These are phyloP conservation scores for Casuarina cunninghamiana DNA, from an alignment of 306 rosid genomes.

Conservation along the genomic window DNA sequence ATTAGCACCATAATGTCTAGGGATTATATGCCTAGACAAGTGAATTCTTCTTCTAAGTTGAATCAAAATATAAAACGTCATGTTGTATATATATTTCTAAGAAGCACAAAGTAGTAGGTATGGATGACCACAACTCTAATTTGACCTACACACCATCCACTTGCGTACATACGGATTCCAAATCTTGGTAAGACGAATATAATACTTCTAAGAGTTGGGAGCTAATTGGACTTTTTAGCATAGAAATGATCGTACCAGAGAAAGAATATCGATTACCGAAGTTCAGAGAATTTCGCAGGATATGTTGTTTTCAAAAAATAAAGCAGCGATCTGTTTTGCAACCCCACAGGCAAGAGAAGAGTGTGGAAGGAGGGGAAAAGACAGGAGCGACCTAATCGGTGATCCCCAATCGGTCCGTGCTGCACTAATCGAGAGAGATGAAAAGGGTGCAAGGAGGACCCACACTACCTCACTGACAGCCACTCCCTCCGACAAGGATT, in stretches of 20 bases:
- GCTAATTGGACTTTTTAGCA: no score
- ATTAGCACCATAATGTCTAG: no score
- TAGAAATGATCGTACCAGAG: no score
- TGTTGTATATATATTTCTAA: background rate
- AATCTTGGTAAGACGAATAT: background rate
- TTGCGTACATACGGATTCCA: background rate
- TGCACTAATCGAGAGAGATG: background rate
- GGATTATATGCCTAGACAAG: no score
- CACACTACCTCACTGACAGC: conserved; percentile 30
- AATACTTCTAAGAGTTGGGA: no score
- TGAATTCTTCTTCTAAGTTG: background rate
- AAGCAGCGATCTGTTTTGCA: no score
- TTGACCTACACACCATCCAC: background rate
- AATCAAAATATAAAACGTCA: background rate
- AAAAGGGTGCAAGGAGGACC: conserved; percentile 17
- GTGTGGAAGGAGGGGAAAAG: no score
- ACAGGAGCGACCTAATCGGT: no score
- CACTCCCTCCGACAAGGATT: conserved; percentile 50
- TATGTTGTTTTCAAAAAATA: no score
- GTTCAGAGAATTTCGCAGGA: no score
- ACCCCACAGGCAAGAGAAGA: no score
- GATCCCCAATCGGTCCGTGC: background rate
- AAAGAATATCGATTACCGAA: no score
- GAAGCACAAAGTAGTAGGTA: background rate
- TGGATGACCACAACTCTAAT: background rate